Base-by-base conservation (phyloP, 2,329 filamentous ascomycete species). In the Alternaria burnsii region DNA sequence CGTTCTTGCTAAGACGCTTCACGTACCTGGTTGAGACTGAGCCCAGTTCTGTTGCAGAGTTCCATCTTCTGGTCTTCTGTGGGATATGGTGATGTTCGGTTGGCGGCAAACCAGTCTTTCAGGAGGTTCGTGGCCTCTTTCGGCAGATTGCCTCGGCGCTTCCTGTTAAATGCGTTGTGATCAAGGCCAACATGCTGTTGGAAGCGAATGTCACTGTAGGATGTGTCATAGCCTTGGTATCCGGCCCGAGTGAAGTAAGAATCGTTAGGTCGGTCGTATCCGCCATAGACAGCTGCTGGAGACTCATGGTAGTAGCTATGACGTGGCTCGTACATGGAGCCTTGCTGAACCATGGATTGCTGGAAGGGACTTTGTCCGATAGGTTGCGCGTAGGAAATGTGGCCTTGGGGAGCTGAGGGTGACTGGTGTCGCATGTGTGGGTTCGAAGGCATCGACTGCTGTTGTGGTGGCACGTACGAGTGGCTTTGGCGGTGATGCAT, bases 51-150 rank as follows among this genome's bases (percentile, higher is more conserved):
- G 47, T 86, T 85, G 84, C 93, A 92, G 48, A 97, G 84, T 60
- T 91, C 87, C 73, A 94, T 88, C 79, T 97, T 96, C 80, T 96
- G 91, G 64, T 96, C 92, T 77, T 96, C 92, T 5, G 89, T 93
- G 1, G 93, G 93, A 75, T 97, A 97, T 0, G 93, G 92, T 72
- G 95, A 92, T 10, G 68, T 61, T 18, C 71, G 56, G 55, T 78
- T 72, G 28, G 65, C 61, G 3, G 52, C n/a, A 67, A 96, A 94
- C 93, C 93, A 97, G 0, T 87, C 83, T 55, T 91, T 87, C 41
- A 97, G 83, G 67, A 91, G 89, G 74, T 94, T 91, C 0, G 93
- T 97, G 0, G 92, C 92, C 55, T 93, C 91, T 74, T 96, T 96
- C n/a, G 93, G 93, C 3, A 97, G 83, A 72, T 97, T 97, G 1